Evolutionary conservation across 164 flowering plant species (phyloP).

Genomic region (Kingdonia uniflora): DNA sequence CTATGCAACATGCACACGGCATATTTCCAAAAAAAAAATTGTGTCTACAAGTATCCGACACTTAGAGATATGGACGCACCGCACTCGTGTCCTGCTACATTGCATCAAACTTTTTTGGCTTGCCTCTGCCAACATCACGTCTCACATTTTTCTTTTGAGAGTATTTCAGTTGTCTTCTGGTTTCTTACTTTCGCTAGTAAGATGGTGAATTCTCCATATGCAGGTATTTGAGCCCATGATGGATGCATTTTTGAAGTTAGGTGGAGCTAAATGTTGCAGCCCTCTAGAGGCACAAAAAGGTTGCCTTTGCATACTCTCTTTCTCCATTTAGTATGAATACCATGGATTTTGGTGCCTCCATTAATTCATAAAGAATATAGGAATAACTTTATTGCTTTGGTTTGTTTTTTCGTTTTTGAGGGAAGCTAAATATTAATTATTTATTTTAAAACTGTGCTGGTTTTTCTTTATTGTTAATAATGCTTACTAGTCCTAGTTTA

Average conservation of each 20-base stretch:
- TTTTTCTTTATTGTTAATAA: not conserved
- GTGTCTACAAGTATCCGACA: too few relatives aligned
- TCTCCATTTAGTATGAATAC: too few relatives aligned
- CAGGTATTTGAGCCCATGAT: slow-evolving; percentile 36
- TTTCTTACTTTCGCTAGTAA: not conserved
- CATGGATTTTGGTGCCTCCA: too few relatives aligned
- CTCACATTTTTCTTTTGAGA: not conserved
- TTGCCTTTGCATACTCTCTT: slow-evolving; percentile 8
- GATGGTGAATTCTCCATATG: slow-evolving; percentile 4
- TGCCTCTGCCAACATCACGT: not conserved
- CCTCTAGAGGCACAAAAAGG: slow-evolving; percentile 54
- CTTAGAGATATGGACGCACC: too few relatives aligned
- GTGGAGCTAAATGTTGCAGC: slow-evolving; percentile 47
- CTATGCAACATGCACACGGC: too few relatives aligned
- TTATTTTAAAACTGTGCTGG: too few relatives aligned
- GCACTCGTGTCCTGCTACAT: too few relatives aligned
- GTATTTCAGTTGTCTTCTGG: not conserved
- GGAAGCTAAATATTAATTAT: too few relatives aligned
- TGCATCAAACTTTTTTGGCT: not conserved
- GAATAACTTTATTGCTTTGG: too few relatives aligned
- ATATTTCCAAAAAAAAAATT: too few relatives aligned
- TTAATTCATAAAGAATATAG: too few relatives aligned
- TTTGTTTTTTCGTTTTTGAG: too few relatives aligned
- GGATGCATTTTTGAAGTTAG: slow-evolving; percentile 51
- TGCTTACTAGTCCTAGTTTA: not conserved